Conservation (phyloP, 2,329 filamentous ascomycete genomes). For the Penicillium sp. region DNA sequence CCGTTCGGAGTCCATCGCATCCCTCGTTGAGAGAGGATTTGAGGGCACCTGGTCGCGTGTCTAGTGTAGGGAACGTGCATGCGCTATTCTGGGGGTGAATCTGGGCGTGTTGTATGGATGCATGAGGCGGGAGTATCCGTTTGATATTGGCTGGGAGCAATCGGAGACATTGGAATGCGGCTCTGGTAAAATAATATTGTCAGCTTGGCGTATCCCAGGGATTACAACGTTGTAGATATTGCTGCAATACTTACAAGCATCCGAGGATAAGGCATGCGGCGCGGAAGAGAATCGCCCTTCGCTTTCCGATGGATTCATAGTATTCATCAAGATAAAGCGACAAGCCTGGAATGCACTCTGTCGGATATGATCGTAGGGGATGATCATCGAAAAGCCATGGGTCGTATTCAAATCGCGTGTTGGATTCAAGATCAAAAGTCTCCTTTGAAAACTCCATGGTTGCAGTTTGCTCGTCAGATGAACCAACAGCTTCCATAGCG, state of each 20-base stretch:
- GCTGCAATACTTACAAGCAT: conserved; percentile 15
- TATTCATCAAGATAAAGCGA: conserved; percentile 15
- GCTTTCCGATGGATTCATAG: conserved; percentile 14
- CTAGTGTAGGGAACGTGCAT: conserved; percentile 27
- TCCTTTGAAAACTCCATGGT: conserved; percentile 1
- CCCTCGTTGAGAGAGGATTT: conserved; percentile 24
- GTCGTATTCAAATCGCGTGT: conserved; percentile 23
- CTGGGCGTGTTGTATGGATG: background rate
- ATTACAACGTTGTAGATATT: background rate
- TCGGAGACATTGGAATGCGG: conserved; percentile 16
- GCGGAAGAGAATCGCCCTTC: conserved; percentile 25
- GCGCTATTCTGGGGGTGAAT: conserved; percentile 1
- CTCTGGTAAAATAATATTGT: conserved; percentile 7
- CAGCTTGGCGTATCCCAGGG: background rate
- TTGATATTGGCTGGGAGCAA: background rate
- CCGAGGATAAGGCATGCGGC: conserved; percentile 28
- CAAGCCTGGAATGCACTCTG: conserved; percentile 32
- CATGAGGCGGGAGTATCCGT: background rate
- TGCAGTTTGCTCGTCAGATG: background rate
- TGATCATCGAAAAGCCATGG: conserved; percentile 36
- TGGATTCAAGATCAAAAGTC: conserved; percentile 3
- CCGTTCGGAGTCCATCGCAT: conserved; percentile 29
- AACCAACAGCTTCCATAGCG: conserved; percentile 4
- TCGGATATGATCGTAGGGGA: conserved; percentile 35
- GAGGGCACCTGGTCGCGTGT: conserved; percentile 21